These are phyloP conservation scores for Pelargonium fulgidum DNA, from an alignment of 441 rosid species.

Conservation along the genomic window DNA sequence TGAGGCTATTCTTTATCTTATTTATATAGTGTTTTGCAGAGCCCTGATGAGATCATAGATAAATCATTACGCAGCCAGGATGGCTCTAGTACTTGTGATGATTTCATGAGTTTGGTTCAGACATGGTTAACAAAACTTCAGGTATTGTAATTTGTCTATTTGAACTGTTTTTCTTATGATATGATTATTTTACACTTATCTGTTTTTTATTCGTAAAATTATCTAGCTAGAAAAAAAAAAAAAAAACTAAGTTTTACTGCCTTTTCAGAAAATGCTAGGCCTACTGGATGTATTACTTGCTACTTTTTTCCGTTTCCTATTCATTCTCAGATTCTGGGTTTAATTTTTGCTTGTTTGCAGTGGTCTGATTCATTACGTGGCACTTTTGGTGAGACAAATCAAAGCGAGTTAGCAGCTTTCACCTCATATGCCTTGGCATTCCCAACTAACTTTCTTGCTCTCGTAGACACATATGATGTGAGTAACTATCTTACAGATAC, in stretches of 20 bases:
- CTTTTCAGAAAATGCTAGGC: too few species aligned
- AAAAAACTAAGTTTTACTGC: too few species aligned
- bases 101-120: conserved; percentile 69
- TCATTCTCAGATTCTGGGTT: conserved; percentile 6
- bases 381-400: conserved; percentile 74
- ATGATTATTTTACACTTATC: neutral
- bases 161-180: neutral
- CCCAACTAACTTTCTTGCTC: conserved; percentile 71
- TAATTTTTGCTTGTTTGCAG: conserved; percentile 38
- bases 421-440: conserved; percentile 85
- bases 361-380: conserved; percentile 45
- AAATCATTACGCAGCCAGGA: conserved; percentile 51
- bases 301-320: neutral
- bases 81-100: conserved; percentile 62
- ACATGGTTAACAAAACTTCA: conserved; percentile 69
- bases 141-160: conserved; percentile 32
- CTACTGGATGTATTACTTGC: conserved; percentile 3
- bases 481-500: conserved; percentile 27
- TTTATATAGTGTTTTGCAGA: conserved; percentile 41
- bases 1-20: conserved; percentile 15
- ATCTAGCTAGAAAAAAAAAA: neutral
- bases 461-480: conserved; percentile 90
- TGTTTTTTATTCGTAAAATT: neutral
- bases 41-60: conserved; percentile 70
- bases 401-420: conserved; percentile 90